Conservation (phyloP, 129 eudicot genomes). For the Ambrosia artemisiifolia region DNA sequence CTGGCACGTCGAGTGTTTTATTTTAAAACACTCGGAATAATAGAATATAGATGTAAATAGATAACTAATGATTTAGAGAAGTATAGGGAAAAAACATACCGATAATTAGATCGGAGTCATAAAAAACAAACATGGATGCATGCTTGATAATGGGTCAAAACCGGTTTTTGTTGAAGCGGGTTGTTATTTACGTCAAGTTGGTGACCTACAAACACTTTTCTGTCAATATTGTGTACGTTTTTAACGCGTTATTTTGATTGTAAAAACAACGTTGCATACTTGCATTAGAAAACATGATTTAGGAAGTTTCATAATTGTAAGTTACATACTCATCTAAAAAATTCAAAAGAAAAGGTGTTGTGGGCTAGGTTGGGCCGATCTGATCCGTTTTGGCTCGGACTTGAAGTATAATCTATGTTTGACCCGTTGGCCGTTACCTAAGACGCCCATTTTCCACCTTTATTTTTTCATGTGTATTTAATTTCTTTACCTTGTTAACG, state of each 20-base stretch:
- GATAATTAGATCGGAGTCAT: not conserved
- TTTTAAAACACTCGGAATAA: not conserved
- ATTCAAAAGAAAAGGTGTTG: too few relatives aligned
- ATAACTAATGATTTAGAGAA: conserved; percentile 11
- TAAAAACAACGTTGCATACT: not conserved
- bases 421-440: not conserved
- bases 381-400: not conserved
- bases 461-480: not conserved
- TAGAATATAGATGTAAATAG: not conserved
- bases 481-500: not conserved
- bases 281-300: too few relatives aligned
- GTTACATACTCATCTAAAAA: too few relatives aligned
- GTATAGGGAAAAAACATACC: not conserved
- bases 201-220: not conserved
- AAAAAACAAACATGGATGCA: not conserved
- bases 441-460: not conserved
- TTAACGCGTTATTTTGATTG: too few relatives aligned
- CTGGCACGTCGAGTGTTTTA: not conserved
- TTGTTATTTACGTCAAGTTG: not conserved
- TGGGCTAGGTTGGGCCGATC: not conserved
- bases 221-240: not conserved
- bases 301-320: too few relatives aligned
- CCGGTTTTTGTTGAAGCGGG: not conserved
- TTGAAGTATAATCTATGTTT: not conserved
- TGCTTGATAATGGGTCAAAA: not conserved